phyloP scores from a whole-genome alignment of 805 yeast genomes.

The Yarrowia sp. region DNA sequence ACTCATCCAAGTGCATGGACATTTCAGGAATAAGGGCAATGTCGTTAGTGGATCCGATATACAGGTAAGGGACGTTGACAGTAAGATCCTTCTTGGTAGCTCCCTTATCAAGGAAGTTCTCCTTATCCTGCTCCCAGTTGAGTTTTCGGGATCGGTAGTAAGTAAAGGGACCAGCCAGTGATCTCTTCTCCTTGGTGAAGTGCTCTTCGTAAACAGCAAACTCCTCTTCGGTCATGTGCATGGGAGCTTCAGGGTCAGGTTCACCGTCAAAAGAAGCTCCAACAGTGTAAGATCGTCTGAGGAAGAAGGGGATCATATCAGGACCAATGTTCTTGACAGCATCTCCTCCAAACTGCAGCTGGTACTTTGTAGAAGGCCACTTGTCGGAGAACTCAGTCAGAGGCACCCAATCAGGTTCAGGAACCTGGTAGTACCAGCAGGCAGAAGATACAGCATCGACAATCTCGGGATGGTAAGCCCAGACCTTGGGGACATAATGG shows the following conservation, averaged over 20 bases:
- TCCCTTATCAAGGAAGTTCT: slow-evolving; percentile 24
- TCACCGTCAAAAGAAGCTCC: slow-evolving; percentile 23
- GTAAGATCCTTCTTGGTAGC: slow-evolving; percentile 24
- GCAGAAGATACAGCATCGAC: slow-evolving; percentile 25
- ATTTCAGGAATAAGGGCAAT: slow-evolving; percentile 25
- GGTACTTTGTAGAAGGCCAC: slow-evolving; percentile 26
- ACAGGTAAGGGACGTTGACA: slow-evolving; percentile 23
- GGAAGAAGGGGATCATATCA: slow-evolving; percentile 16
- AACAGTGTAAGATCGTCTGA: slow-evolving; percentile 17
- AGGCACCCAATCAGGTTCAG: slow-evolving; percentile 24
- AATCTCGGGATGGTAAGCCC: slow-evolving; percentile 27
- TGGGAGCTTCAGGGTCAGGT: slow-evolving; percentile 21
- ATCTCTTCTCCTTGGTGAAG: slow-evolving; percentile 22
- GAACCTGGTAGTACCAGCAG: slow-evolving; percentile 26
- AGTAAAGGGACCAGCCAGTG: slow-evolving; percentile 24
- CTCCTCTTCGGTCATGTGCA: slow-evolving; percentile 28
- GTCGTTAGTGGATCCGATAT: slow-evolving; percentile 25
- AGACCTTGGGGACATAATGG: slow-evolving; percentile 26
- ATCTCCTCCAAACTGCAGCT: slow-evolving; percentile 26
- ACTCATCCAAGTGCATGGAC: slow-evolving; percentile 24
- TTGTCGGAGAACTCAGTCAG: slow-evolving; percentile 24
- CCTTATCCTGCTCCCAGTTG: slow-evolving; percentile 27
- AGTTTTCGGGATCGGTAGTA: slow-evolving; percentile 26
- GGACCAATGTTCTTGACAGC: slow-evolving; percentile 25
- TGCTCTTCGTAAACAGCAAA: slow-evolving; percentile 23